These are phyloP conservation scores for Obba rivulosa DNA, from an alignment of 768 basidiomycete species.

Conservation along the genomic window DNA sequence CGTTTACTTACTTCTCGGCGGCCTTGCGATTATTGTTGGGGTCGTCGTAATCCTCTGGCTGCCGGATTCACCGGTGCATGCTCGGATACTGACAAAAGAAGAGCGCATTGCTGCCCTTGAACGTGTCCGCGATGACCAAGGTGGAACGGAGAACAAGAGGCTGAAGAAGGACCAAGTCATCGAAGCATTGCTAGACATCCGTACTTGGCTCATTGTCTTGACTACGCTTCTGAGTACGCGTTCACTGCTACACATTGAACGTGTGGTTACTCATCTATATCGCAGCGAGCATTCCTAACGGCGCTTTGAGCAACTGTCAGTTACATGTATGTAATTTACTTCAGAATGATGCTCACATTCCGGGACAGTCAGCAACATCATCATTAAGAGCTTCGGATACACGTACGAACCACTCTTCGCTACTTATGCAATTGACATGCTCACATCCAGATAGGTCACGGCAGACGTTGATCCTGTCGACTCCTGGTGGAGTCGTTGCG, in stretches of 20 bases:
- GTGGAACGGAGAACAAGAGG: slow-evolving; percentile 56
- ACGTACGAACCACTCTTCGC: slow-evolving; percentile 34
- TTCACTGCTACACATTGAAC: not conserved
- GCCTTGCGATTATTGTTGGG: slow-evolving; percentile 54
- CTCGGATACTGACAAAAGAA: slow-evolving; percentile 47
- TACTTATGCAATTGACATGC: not conserved
- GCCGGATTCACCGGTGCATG: slow-evolving; percentile 62
- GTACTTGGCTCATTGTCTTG: slow-evolving; percentile 60
- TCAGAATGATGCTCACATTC: not conserved
- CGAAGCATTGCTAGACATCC: slow-evolving; percentile 51
- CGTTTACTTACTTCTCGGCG: slow-evolving; percentile 56
- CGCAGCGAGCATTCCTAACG: slow-evolving; percentile 62
- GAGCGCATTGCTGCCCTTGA: slow-evolving; percentile 61
- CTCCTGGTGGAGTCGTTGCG: slow-evolving; percentile 48
- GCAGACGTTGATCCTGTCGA: slow-evolving; percentile 55
- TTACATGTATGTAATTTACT: slow-evolving; percentile 1
- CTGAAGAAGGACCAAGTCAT: slow-evolving; percentile 54
- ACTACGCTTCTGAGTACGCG: slow-evolving; percentile 52
- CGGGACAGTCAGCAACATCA: slow-evolving; percentile 52
- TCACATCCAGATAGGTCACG: slow-evolving; percentile 35
- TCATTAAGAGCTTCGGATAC: slow-evolving; percentile 61
- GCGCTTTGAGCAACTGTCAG: slow-evolving; percentile 58
- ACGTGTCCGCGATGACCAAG: slow-evolving; percentile 61
- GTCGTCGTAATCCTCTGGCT: slow-evolving; percentile 52
- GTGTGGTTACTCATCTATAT: slow-evolving; percentile 5